Evolutionary conservation across 805 yeast genomes (phyloP), one percentile per base, ranked within the genome.

Genomic region (Saturnispora kantuleensis): DNA sequence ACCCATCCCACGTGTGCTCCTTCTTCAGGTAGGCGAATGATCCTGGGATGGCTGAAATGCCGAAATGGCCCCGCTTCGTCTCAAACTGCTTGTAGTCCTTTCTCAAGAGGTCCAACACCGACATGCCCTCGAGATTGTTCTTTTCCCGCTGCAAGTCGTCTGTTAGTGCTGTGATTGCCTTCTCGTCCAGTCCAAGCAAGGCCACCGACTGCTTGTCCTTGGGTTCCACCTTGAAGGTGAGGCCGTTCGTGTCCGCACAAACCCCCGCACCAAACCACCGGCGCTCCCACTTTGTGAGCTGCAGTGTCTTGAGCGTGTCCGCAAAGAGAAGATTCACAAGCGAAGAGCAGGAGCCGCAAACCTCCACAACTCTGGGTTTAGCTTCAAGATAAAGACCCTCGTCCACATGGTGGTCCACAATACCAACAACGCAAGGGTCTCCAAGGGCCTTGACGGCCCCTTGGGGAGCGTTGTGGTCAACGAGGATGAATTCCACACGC

Each of bases 321-420:
- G 48, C 41, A 58, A 53, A 50, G 52, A 79, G 75, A 39, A 74
- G 72, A 51, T 83, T 72, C 2, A 90, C 84, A 41, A 88, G 65
- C 12, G 86, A 71, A 4, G 87, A 73, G 60, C 96, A 88, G 48
- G 96, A 84, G 0, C 97, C 97, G 39, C 76, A 65, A 3, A 69
- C 63, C 37, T 65, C 60, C 38, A 89, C 68, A 2, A 82, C 63
- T 44, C 93, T 63, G 0, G 96, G 96, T 1, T 43, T 42, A 0
- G 78, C 78, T 37, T 74, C 66, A 13, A 51, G 32, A 51, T 68
- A 76, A 8, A 63, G 60, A 0, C 65, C 65, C 50, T 80, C 83
- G 54, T 89, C 96, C 13, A 71, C 82, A 58, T 90, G 98, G 58
- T 90, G 98, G 58, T 90, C 98, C 21, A 93, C 75, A 6, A 93